A percentile compares a stretch with the other conserved stretches of the same genome.
These are phyloP conservation scores for Aspergillus japonicus DNA, from an alignment of 2,329 filamentous ascomycete genomes.

Conservation along the genomic window DNA sequence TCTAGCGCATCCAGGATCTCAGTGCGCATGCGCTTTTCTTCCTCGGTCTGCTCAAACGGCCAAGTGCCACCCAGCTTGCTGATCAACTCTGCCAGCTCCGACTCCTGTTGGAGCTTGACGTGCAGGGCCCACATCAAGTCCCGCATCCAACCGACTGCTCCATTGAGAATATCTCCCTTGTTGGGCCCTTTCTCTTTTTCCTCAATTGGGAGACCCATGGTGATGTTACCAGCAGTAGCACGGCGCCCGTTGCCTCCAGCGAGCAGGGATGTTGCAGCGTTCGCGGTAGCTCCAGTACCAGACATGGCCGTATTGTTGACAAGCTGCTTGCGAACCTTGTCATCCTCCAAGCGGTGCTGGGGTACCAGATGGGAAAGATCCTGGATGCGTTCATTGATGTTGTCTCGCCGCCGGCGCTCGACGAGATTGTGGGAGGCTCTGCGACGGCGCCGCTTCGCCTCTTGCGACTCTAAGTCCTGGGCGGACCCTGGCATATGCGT, in stretches of 20 bases:
- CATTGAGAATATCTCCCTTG: slow-evolving; percentile 97
- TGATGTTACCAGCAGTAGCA: slow-evolving; percentile 79
- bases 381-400: slow-evolving; percentile 98
- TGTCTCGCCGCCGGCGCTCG: slow-evolving; percentile 89
- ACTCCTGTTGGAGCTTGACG: slow-evolving; percentile 82
- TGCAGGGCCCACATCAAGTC: slow-evolving; percentile 98
- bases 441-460: slow-evolving; percentile 87
- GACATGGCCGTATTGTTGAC: slow-evolving; percentile 89
- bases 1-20: slow-evolving; percentile 84
- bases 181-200: slow-evolving; percentile 99
- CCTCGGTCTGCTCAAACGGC: slow-evolving; percentile 81
- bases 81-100: slow-evolving; percentile 77
- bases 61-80: slow-evolving; percentile 69
- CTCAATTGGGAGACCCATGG: slow-evolving; percentile 85
- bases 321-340: slow-evolving; percentile 93
- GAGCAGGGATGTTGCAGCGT: slow-evolving; percentile 74
- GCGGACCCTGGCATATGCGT: slow-evolving; percentile 43
- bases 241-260: slow-evolving; percentile 81
- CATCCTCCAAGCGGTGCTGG: slow-evolving; percentile 87
- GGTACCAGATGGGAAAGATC: slow-evolving; percentile 93
- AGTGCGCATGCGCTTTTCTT: slow-evolving; percentile 92
- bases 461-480: slow-evolving; percentile 70
- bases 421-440: slow-evolving; percentile 96
- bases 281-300: slow-evolving; percentile 63
- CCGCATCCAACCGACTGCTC: slow-evolving; percentile 92